Base-by-base conservation (phyloP, 148 eudicot species). In the Rhododendron vialii region DNA sequence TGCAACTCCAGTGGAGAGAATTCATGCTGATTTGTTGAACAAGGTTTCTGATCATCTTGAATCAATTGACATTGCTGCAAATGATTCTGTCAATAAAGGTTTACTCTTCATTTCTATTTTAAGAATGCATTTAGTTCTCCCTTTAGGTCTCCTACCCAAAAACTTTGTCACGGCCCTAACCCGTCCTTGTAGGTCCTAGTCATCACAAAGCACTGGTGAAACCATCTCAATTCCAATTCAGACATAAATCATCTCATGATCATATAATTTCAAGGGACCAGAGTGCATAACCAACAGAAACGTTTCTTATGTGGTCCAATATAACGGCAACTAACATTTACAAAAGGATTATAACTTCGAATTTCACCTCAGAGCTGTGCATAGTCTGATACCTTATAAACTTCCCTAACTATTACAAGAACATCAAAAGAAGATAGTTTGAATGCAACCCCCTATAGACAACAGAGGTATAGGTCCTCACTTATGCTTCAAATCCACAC, bases 51-150 rank as follows among this genome's bases (percentile, higher is more conserved):
- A 38, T 82, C 85, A 80, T 80, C 87, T 93, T 74, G 89, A 90
- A 41, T 84, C 93, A 30, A 53, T 91, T 41, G 86, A 89, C 41
- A 87, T 92, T 82, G 89, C 87, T 78, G 88, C 87, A 59, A 87
- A 83, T 80, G 81, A 18, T 83, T 75, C 91, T 87, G 92, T 65
- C 15, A 80, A 85, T 61, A 91, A 89, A 90, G 94, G 96, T 96
- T 86, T 50, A 47, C 48, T 87, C 84, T 80, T 28, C 36, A 53
- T 83, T 61, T 51, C 30, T 12, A 13, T 75, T 82, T 35, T 88
- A 48, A 30, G 51, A n/a, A 28, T 30, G 57, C 82, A 15, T 83
- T 38, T 80, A 12, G 26, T 57, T 80, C 4, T n/a, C 35, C 17
- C 47, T 80, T 81, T 61, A 53, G 78, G 63, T 20, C 57, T 43